These are phyloP conservation scores for Trichosporon sp. DNA, from an alignment of 1,284 basidiomycete genomes.

Conservation along the genomic window DNA sequence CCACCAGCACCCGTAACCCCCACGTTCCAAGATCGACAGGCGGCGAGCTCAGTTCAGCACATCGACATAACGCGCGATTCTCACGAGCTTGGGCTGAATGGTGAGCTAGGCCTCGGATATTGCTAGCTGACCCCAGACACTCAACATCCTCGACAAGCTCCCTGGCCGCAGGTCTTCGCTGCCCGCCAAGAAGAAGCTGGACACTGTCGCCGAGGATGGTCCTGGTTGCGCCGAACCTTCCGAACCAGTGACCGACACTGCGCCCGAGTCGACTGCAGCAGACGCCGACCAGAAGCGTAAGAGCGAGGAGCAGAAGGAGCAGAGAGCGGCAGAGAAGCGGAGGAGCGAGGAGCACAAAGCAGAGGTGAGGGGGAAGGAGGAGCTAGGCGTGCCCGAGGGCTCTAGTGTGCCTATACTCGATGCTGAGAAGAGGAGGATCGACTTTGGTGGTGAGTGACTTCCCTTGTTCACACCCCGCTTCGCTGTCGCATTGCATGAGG, in stretches of 20 bases:
- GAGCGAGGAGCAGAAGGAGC: no score
- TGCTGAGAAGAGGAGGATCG: background rate
- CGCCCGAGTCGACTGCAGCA: background rate
- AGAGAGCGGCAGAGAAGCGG: no score
- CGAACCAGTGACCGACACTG: no score
- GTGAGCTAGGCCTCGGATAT: background rate
- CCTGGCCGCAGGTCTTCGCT: background rate
- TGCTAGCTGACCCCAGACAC: background rate
- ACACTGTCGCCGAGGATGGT: background rate
- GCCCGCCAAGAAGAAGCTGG: no score
- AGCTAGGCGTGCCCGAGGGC: background rate
- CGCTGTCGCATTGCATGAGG: background rate
- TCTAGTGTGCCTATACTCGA: background rate
- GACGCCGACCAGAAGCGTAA: background rate
- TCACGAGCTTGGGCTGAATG: background rate
- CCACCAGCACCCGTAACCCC: no score
- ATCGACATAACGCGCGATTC: no score
- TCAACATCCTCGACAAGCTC: background rate
- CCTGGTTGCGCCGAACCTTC: background rate
- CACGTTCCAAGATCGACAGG: no score
- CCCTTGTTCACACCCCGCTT: no score
- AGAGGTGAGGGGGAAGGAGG: background rate
- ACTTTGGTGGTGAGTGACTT: background rate
- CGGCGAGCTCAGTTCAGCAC: no score
- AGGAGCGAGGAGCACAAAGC: background rate